These are phyloP conservation scores for Fagopyrum tataricum DNA, from an alignment of 148 eudicot genomes.

Conservation along the genomic window DNA sequence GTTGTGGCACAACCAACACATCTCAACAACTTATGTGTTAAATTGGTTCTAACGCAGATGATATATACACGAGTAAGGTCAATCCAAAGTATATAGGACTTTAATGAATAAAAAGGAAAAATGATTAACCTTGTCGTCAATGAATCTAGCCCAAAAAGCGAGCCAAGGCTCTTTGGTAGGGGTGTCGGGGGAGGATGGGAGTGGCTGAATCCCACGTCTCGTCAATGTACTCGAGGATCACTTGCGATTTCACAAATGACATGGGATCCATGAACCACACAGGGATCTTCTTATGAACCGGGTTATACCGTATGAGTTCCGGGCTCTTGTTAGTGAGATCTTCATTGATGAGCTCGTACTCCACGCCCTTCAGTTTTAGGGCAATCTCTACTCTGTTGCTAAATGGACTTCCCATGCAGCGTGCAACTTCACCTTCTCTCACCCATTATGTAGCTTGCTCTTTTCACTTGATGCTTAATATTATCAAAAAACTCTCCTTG, in stretches of 20 bases:
- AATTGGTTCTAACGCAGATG: no score
- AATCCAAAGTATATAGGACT: background rate
- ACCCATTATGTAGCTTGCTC: background rate
- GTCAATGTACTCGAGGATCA: slow-evolving; percentile 36
- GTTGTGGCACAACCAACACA: no score
- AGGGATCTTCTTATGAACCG: slow-evolving; percentile 18
- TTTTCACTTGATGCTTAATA: background rate
- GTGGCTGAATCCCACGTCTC: slow-evolving; percentile 18
- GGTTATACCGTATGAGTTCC: slow-evolving; percentile 16
- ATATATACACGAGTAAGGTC: no score
- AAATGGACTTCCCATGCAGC: slow-evolving; percentile 1
- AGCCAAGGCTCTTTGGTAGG: slow-evolving; percentile 27
- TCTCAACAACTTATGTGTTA: no score
- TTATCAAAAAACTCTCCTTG: background rate
- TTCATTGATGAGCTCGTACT: slow-evolving; percentile 11
- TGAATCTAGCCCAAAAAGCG: slow-evolving; percentile 36
- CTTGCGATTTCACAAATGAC: slow-evolving; percentile 23
- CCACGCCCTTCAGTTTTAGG: slow-evolving; percentile 7
- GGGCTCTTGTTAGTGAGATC: slow-evolving; percentile 16
- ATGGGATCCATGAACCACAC: slow-evolving; percentile 19
- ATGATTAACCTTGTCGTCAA: slow-evolving; percentile 23
- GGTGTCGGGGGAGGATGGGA: slow-evolving; percentile 28
- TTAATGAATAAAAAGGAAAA: background rate
- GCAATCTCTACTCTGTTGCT: slow-evolving; percentile 4
- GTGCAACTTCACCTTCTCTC: slow-evolving; percentile 14